Base-by-base conservation (phyloP, 495 filamentous ascomycete genomes). In the Xeromyces bisporus region DNA sequence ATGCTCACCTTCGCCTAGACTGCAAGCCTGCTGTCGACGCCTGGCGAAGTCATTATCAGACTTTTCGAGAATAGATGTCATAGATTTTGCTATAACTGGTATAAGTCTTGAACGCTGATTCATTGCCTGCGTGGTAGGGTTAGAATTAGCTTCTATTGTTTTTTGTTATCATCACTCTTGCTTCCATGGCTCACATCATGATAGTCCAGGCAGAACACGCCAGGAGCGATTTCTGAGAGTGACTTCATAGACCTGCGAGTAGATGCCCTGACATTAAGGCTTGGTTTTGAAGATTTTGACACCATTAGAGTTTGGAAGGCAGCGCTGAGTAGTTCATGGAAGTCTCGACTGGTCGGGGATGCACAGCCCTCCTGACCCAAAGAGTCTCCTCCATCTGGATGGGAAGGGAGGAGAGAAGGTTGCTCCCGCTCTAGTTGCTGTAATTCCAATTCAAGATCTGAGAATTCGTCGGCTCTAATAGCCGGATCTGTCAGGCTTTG, bases 101-200 rank as follows among this genome's bases (percentile, higher is more conserved):
- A 60, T 48, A 5, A 60, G 43, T 2, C 35, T 34, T 4, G 47
- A 48, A 27, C 62, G 40, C 32, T 58, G 55, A 13, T 49, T 51
- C 36, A 64, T 50, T 12, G 53, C 53, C 62, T 64, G 26, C 13
- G n/a, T n/a, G n/a, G n/a, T n/a, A n/a, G n/a, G n/a, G n/a, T n/a
- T n/a, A n/a, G n/a, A n/a, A n/a, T n/a, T n/a, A n/a, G n/a, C n/a
- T n/a, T n/a, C n/a, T n/a, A n/a, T n/a, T n/a, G n/a, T n/a, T n/a
- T n/a, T n/a, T n/a, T n/a, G n/a, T n/a, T n/a, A n/a, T n/a, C n/a
- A n/a, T n/a, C n/a, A n/a, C n/a, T n/a, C n/a, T n/a, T n/a, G n/a
- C n/a, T n/a, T n/a, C n/a, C n/a, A n/a, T 12, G 1, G 12, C 35
- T 40, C 32, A 63, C 60, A 26, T 59, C 43, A 20, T 37, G 42